Evolutionary conservation across 139 green algal species (phyloP).

Genomic region (Haematococcus lacustris): DNA sequence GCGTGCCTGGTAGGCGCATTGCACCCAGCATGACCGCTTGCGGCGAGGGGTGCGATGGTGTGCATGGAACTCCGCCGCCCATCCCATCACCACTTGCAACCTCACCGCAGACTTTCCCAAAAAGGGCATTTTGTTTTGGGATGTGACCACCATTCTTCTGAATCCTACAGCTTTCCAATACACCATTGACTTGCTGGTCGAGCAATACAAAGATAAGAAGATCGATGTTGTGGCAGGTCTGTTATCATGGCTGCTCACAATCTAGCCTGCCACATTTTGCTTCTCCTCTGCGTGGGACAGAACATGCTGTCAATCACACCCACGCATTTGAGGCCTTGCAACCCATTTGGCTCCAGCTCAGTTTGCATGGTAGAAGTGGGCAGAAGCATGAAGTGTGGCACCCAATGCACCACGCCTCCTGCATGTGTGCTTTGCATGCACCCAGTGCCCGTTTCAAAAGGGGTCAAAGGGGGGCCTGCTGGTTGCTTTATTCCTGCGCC

Average conservation of each 20-base stretch:
- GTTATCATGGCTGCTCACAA: no score
- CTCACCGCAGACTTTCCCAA: conserved; percentile 73
- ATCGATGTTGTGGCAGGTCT: conserved; percentile 84
- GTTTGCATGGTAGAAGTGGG: no score
- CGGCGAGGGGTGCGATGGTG: background rate
- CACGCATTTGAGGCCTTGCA: no score
- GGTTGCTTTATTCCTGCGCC: no score
- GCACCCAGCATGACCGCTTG: background rate
- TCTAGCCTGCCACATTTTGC: no score
- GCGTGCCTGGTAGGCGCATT: conserved; percentile 31
- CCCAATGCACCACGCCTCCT: background rate
- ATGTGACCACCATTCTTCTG: conserved; percentile 93
- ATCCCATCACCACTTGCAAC: conserved; percentile 23
- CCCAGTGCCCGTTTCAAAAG: no score
- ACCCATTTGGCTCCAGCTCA: no score
- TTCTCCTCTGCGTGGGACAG: no score
- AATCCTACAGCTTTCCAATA: conserved; percentile 76
- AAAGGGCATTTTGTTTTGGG: conserved; percentile 90
- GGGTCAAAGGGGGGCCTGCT: no score
- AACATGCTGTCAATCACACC: no score
- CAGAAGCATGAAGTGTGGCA: conserved; percentile 1
- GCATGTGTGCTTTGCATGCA: no score
- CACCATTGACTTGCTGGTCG: conserved; percentile 73
- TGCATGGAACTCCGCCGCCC: conserved; percentile 14
- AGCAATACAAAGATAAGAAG: conserved; percentile 66